phyloP scores from a whole-genome alignment of 2,329 filamentous ascomycete genomes.

The Trichocomaceae sp. region DNA sequence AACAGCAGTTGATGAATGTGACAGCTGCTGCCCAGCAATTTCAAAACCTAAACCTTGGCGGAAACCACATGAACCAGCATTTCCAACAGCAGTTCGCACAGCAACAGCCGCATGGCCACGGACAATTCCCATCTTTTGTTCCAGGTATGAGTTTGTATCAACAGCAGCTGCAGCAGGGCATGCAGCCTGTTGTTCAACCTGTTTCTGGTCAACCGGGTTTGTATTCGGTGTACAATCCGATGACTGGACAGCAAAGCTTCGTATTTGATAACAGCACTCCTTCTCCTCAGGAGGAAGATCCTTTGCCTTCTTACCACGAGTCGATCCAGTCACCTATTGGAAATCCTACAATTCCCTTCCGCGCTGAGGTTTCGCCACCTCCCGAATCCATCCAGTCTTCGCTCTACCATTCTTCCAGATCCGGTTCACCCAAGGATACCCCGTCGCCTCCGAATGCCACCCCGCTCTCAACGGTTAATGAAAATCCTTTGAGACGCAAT shows the following conservation, averaged over 20 bases:
- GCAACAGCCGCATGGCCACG: conserved; percentile 47
- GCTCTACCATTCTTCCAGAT: conserved; percentile 53
- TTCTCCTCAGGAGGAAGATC: conserved; percentile 42
- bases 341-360: conserved; percentile 57
- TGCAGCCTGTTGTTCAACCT: conserved; percentile 58
- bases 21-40: conserved; percentile 79
- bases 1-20: conserved; percentile 82
- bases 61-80: conserved; percentile 25
- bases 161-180: conserved; percentile 61
- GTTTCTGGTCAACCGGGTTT: conserved; percentile 66
- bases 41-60: conserved; percentile 64
- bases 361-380: conserved; percentile 76
- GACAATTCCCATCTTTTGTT: conserved; percentile 45
- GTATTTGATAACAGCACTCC: conserved; percentile 62
- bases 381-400: conserved; percentile 53
- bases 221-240: conserved; percentile 75
- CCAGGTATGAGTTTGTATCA: conserved; percentile 54
- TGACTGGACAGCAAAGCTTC: conserved; percentile 77
- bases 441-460: conserved; percentile 62
- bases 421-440: conserved; percentile 51
- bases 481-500: conserved; percentile 84
- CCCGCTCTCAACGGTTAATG: conserved; percentile 78
- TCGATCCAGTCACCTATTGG: conserved; percentile 40
- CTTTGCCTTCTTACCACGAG: conserved; percentile 25
- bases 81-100: conserved; percentile 44